These are phyloP conservation scores for Graphilbum fragrans DNA, from an alignment of 2,329 filamentous ascomycete species.

Conservation along the genomic window DNA sequence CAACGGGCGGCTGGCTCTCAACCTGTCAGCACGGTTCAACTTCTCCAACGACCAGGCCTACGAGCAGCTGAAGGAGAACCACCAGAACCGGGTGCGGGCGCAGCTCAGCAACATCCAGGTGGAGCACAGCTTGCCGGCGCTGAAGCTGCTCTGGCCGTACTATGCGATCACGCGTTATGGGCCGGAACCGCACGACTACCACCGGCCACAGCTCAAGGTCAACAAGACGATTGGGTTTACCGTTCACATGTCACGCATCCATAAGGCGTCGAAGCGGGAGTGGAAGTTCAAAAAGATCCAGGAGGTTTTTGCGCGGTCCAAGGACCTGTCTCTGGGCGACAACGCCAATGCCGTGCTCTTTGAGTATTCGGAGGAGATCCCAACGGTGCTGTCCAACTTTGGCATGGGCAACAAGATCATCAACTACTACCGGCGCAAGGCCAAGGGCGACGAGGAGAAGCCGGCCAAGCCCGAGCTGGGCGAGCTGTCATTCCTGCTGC, in stretches of 20 bases:
- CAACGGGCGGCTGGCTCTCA: constrained; percentile 57
- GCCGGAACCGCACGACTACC: constrained; percentile 63
- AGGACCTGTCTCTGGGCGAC: constrained; percentile 75
- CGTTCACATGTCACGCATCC: constrained; percentile 58
- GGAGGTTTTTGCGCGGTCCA: constrained; percentile 67
- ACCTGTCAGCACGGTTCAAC: constrained; percentile 76
- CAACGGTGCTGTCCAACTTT: constrained; percentile 85
- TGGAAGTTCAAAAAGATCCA: constrained; percentile 68
- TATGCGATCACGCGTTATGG: constrained; percentile 76
- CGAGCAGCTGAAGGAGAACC: constrained; percentile 90
- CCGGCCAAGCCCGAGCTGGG: constrained; percentile 76
- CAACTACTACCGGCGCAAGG: constrained; percentile 89
- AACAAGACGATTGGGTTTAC: constrained; percentile 53
- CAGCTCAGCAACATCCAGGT: constrained; percentile 85
- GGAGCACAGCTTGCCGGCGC: constrained; percentile 85
- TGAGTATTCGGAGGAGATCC: constrained; percentile 92
- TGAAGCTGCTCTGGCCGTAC: constrained; percentile 89
- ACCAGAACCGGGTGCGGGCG: constrained; percentile 88
- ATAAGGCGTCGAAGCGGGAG: constrained; percentile 64
- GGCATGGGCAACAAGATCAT: constrained; percentile 94
- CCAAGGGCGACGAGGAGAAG: constrained; percentile 60
- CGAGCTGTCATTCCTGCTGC: constrained; percentile 76
- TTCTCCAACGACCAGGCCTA: constrained; percentile 95
- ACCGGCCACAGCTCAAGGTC: constrained; percentile 68
- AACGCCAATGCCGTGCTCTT: constrained; percentile 81